Evolutionary conservation across 352 stramenopile genomes (phyloP).

Genomic region (Pythium coloratum): DNA sequence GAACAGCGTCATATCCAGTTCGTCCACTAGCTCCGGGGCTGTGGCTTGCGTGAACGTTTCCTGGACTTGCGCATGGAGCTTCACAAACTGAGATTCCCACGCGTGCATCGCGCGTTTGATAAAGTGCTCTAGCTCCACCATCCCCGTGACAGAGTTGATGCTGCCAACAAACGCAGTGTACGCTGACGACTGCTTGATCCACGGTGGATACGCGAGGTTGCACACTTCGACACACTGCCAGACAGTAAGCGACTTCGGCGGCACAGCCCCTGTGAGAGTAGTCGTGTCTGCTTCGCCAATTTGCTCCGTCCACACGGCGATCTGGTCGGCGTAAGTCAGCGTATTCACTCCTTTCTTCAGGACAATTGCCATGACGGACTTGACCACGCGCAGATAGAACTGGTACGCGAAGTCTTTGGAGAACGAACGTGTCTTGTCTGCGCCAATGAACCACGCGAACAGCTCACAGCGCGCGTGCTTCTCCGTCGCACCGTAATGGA

Average conservation of each 20-base stretch:
- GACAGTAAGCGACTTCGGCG: conserved; percentile 19
- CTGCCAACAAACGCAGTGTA: conserved; percentile 19
- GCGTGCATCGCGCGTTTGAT: conserved; percentile 39
- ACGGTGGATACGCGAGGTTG: conserved; percentile 38
- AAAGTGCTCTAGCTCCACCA: conserved; percentile 38
- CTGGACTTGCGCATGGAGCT: conserved; percentile 28
- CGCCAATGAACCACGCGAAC: conserved; percentile 69
- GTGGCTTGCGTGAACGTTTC: conserved; percentile 23
- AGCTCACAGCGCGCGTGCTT: conserved; percentile 57
- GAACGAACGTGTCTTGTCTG: conserved; percentile 36
- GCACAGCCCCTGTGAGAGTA: not conserved
- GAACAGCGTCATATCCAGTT: conserved; percentile 50
- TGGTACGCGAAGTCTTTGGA: conserved; percentile 59
- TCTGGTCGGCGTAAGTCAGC: conserved; percentile 43
- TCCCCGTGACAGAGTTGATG: conserved; percentile 31
- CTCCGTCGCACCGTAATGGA: conserved; percentile 47
- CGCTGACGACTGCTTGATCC: conserved; percentile 38
- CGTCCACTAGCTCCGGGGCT: not conserved
- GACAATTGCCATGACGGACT: conserved; percentile 40
- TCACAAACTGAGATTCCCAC: conserved; percentile 47
- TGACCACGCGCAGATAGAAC: conserved; percentile 60
- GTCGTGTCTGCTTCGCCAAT: conserved; percentile 63
- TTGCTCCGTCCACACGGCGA: conserved; percentile 56
- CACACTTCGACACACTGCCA: conserved; percentile 45
- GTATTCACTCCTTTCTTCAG: conserved; percentile 35